Conservation (phyloP, 2,329 filamentous ascomycete genomes). For the Periglandula ipomoeae region DNA sequence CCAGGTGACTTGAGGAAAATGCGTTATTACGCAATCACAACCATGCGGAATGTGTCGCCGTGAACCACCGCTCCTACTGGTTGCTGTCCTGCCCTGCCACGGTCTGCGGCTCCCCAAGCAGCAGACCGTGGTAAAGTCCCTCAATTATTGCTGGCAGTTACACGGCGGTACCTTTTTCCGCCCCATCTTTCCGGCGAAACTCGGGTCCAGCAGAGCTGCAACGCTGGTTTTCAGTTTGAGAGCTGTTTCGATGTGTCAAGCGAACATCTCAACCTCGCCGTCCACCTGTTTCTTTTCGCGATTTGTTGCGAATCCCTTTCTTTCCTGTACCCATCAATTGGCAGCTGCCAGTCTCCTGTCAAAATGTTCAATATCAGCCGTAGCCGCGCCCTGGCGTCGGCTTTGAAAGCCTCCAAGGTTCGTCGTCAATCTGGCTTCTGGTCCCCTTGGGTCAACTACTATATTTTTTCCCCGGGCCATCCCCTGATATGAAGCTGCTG, state of each 20-base stretch:
- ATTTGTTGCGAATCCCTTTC: conserved; percentile 11
- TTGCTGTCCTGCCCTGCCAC: too few relatives aligned
- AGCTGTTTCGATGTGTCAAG: conserved; percentile 7
- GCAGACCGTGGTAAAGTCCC: not conserved
- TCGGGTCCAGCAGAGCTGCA: conserved; percentile 11
- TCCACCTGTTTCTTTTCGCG: conserved; percentile 1
- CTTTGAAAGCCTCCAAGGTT: conserved; percentile 70
- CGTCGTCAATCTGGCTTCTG: conserved; percentile 27
- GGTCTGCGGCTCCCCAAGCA: not conserved
- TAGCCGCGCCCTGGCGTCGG: conserved; percentile 70
- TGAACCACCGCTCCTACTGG: too few relatives aligned
- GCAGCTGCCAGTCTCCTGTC: conserved; percentile 14
- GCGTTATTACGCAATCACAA: not conserved
- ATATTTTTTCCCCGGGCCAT: conserved; percentile 11
- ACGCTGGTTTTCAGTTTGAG: conserved; percentile 14
- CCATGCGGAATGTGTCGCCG: not conserved
- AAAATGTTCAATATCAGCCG: conserved; percentile 85
- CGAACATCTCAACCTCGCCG: conserved; percentile 7
- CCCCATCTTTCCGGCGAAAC: conserved; percentile 12
- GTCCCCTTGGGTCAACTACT: conserved; percentile 2
- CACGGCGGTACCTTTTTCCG: conserved; percentile 10
- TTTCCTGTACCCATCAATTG: conserved; percentile 10
- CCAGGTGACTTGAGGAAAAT: not conserved
- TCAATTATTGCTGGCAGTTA: too few relatives aligned
- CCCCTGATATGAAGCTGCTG: conserved; percentile 6